These are phyloP conservation scores for Endocalyx cinctus DNA, from an alignment of 2,329 filamentous ascomycete species.

Conservation along the genomic window DNA sequence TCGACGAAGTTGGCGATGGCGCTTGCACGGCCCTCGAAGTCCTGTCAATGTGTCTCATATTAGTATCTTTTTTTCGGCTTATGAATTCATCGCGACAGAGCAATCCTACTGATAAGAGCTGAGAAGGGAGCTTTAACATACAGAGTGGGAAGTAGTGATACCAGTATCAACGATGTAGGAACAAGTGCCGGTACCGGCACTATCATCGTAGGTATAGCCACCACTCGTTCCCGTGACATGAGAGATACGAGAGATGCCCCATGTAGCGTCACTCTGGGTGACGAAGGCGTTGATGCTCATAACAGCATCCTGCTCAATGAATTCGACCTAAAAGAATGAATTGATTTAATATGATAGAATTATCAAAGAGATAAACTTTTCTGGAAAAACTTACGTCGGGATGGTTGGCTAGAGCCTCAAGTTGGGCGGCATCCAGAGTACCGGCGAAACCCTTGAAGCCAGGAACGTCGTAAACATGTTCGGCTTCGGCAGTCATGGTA, in stretches of 20 bases:
- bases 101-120: not conserved
- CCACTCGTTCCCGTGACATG: slow-evolving; percentile 28
- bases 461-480: slow-evolving; percentile 24
- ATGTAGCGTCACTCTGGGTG: slow-evolving; percentile 33
- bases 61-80: too few species aligned
- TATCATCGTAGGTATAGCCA: slow-evolving; percentile 39
- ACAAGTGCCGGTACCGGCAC: slow-evolving; percentile 37
- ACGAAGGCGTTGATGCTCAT: slow-evolving; percentile 25
- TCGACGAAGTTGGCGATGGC: slow-evolving; percentile 27
- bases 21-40: slow-evolving; percentile 39
- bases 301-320: slow-evolving; percentile 29
- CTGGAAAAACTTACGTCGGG: slow-evolving; percentile 30
- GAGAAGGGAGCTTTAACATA: slow-evolving; percentile 10
- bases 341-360: slow-evolving; percentile 8
- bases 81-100: too few species aligned
- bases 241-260: slow-evolving; percentile 43
- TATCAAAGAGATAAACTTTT: not conserved
- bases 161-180: slow-evolving; percentile 54
- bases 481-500: slow-evolving; percentile 25
- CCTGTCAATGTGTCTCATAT: too few species aligned
- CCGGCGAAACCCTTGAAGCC: slow-evolving; percentile 40
- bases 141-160: slow-evolving; percentile 39
- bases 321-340: slow-evolving; percentile 23
- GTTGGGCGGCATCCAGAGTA: slow-evolving; percentile 35
- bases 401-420: slow-evolving; percentile 34